A percentile compares a stretch with the other conserved stretches of the same genome.
Evolutionary conservation across 1,139 yeast species (phyloP).

Genomic region (Candida gigantensis): DNA sequence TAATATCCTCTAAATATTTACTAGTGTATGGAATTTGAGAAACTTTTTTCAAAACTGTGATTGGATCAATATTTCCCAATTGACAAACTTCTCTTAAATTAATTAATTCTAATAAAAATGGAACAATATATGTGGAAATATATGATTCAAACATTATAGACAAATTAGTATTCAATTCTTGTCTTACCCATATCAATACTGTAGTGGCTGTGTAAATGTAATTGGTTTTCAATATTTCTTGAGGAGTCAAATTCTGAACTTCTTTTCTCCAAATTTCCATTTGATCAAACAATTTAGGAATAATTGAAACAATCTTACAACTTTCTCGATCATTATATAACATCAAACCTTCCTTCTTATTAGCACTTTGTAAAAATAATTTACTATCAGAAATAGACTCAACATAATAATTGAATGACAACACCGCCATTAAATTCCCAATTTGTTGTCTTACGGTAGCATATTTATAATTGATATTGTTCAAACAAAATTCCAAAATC

Average conservation of each 20-base stretch:
- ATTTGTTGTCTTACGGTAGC: slow-evolving; percentile 73
- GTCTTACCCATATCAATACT: slow-evolving; percentile 42
- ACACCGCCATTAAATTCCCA: slow-evolving; percentile 62
- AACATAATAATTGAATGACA: slow-evolving; percentile 54
- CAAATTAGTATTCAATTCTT: slow-evolving; percentile 43
- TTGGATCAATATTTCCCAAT: slow-evolving; percentile 64
- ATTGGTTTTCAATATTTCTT: slow-evolving; percentile 46
- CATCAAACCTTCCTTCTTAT: slow-evolving; percentile 26
- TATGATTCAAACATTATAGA: slow-evolving; percentile 40
- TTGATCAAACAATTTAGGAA: slow-evolving; percentile 40
- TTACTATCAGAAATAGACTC: slow-evolving; percentile 49
- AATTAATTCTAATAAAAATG: slow-evolving; percentile 67
- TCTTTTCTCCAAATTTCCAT: slow-evolving; percentile 47
- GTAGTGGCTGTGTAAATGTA: slow-evolving; percentile 53
- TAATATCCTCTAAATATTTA: slow-evolving; percentile 44
- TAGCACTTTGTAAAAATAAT: slow-evolving; percentile 43
- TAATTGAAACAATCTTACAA: slow-evolving; percentile 21
- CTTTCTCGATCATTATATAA: slow-evolving; percentile 25
- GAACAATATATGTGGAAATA: slow-evolving; percentile 54
- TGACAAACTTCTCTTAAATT: slow-evolving; percentile 81
- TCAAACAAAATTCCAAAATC: slow-evolving; percentile 51
- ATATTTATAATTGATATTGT: slow-evolving; percentile 60
- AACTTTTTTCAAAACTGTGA: slow-evolving; percentile 51
- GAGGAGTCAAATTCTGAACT: slow-evolving; percentile 38
- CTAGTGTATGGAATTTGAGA: slow-evolving; percentile 60